Percentiles rank a stretch among this genome's conserved stretches.
Evolutionary conservation across 139 green algal species (phyloP).

Genomic region (Dunaliella primolecta): DNA sequence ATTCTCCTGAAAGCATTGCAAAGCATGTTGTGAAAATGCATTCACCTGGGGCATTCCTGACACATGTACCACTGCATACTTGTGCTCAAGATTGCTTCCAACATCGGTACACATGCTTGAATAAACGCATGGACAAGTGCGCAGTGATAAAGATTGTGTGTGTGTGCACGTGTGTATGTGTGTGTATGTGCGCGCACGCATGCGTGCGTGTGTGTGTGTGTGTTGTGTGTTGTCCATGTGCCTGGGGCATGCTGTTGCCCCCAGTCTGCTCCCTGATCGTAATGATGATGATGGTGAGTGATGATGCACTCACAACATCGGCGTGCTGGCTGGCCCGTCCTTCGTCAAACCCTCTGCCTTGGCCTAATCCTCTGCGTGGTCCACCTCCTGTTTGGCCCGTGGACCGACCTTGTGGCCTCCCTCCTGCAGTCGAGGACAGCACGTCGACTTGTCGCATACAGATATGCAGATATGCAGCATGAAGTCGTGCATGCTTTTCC

Average conservation of each 20-base stretch:
- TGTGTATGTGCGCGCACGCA: not conserved
- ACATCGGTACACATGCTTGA: not conserved
- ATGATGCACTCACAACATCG: not conserved
- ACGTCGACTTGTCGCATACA: too few species aligned
- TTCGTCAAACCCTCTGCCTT: not conserved
- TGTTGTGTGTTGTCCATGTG: not conserved
- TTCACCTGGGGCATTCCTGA: too few species aligned
- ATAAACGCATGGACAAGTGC: not conserved
- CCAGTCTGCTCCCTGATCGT: too few species aligned
- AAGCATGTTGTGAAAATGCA: not conserved
- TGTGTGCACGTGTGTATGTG: not conserved
- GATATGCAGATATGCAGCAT: too few species aligned
- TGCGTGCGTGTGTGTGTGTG: not conserved
- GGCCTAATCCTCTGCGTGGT: not conserved
- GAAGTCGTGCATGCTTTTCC: too few species aligned
- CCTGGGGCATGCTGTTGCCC: not conserved
- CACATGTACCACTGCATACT: too few species aligned
- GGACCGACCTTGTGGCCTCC: not conserved
- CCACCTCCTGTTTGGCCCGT: too few species aligned
- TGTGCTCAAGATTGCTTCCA: not conserved
- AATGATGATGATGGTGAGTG: too few species aligned
- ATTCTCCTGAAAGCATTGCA: not conserved
- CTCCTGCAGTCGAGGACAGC: too few species aligned
- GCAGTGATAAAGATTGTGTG: not conserved
- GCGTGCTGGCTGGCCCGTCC: not conserved